Evolutionary conservation across 495 filamentous ascomycete genomes (phyloP).

Genomic region (Elasticomyces elasticus): DNA sequence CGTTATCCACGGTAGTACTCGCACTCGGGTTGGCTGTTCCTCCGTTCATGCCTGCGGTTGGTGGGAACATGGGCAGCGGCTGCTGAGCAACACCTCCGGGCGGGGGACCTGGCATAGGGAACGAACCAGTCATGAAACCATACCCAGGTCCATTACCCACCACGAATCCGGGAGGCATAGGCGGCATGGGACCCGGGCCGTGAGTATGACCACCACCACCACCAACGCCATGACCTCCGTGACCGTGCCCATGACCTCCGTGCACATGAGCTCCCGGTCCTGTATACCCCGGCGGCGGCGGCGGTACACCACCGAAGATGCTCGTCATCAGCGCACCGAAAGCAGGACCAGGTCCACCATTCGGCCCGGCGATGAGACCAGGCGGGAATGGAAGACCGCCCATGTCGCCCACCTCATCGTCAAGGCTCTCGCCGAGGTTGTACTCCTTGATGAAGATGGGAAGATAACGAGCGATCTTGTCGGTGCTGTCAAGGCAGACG

Average conservation of each 20-base stretch:
- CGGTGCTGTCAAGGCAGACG: slow-evolving; percentile 10
- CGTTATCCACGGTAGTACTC: too few species aligned
- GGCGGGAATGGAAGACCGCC: not conserved
- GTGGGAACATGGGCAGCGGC: not conserved
- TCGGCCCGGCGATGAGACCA: not conserved
- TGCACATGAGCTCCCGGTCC: not conserved
- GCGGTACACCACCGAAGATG: not conserved
- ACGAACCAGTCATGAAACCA: not conserved
- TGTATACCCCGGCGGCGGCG: not conserved
- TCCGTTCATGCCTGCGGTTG: not conserved
- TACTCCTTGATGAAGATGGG: slow-evolving; percentile 21
- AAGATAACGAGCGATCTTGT: slow-evolving; percentile 5
- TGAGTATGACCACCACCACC: not conserved
- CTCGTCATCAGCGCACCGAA: not conserved
- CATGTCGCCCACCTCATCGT: not conserved
- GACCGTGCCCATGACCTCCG: not conserved
- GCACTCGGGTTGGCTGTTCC: too few species aligned
- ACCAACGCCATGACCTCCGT: not conserved
- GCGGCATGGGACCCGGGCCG: not conserved
- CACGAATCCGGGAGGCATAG: not conserved
- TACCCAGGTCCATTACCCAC: not conserved
- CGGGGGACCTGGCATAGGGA: not conserved
- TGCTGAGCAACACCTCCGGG: not conserved
- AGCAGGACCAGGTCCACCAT: not conserved
- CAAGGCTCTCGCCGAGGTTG: slow-evolving; percentile 6